Evolutionary conservation across 371 early-diverging fungal species (phyloP).

Genomic region (Circinella umbellata): DNA sequence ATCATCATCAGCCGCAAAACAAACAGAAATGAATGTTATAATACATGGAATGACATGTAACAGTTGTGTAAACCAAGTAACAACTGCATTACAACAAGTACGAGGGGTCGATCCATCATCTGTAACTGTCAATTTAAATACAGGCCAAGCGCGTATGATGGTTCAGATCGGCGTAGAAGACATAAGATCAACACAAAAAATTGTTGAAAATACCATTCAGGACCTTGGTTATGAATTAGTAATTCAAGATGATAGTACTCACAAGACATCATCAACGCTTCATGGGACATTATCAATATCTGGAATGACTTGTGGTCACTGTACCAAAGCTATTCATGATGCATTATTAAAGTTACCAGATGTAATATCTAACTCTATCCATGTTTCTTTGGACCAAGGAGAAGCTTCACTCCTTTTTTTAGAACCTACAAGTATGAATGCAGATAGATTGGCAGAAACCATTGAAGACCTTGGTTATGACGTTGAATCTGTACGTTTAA

Average conservation of each 20-base stretch:
- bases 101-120: slow-evolving; percentile 16
- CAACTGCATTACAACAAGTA: slow-evolving; percentile 28
- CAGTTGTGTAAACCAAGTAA: slow-evolving; percentile 31
- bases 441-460: slow-evolving; percentile 39
- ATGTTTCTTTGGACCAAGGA: slow-evolving; percentile 49
- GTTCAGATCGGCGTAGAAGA: slow-evolving; percentile 5
- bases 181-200: slow-evolving; percentile 17
- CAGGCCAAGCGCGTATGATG: slow-evolving; percentile 20
- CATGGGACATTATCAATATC: slow-evolving; percentile 46
- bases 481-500: slow-evolving; percentile 30
- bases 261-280: neutral
- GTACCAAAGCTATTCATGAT: slow-evolving; percentile 74
- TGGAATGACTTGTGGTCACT: slow-evolving; percentile 90
- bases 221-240: slow-evolving; percentile 67
- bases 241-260: slow-evolving; percentile 3
- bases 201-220: slow-evolving; percentile 52
- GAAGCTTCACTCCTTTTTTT: slow-evolving; percentile 45
- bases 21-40: neutral
- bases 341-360: slow-evolving; percentile 58
- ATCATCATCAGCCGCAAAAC: neutral
- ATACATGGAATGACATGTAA: slow-evolving; percentile 46
- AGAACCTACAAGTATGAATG: slow-evolving; percentile 11
- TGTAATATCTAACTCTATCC: slow-evolving; percentile 50
- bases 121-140: slow-evolving; percentile 31
- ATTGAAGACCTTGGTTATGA: slow-evolving; percentile 76